Conservation (phyloP, 2,329 filamentous ascomycete species). For the Cladosporium austrohemisphaericum region DNA sequence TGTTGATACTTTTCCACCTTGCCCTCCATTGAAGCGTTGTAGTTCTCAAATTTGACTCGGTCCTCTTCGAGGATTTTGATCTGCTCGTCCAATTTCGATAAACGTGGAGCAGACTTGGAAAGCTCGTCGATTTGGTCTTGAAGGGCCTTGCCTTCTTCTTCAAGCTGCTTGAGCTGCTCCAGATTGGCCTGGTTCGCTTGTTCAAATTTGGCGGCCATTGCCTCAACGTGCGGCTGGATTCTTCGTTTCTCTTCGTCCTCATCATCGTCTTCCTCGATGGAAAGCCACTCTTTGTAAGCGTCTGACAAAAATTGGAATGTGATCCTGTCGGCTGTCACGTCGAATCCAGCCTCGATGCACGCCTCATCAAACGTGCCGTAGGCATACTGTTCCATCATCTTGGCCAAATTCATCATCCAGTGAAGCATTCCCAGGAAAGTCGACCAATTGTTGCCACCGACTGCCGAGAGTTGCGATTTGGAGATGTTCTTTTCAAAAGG, state of each 20-base stretch:
- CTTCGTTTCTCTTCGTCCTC: conserved; percentile 79
- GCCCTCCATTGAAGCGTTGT: conserved; percentile 78
- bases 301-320: conserved; percentile 89
- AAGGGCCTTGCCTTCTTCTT: conserved; percentile 77
- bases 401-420: conserved; percentile 98
- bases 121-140: conserved; percentile 84
- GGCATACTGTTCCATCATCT: conserved; percentile 85
- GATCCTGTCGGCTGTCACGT: conserved; percentile 84
- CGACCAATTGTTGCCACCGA: conserved; percentile 95
- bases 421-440: conserved; percentile 90
- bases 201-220: conserved; percentile 86
- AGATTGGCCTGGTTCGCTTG: conserved; percentile 78
- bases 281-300: conserved; percentile 90
- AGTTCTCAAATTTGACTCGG: conserved; percentile 90
- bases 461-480: conserved; percentile 90
- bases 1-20: conserved; percentile 86
- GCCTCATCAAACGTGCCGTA: conserved; percentile 81
- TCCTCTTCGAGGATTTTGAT: conserved; percentile 95
- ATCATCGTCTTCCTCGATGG: conserved; percentile 73
- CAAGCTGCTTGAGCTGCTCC: conserved; percentile 77
- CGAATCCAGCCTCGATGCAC: conserved; percentile 80
- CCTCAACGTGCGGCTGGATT: conserved; percentile 76
- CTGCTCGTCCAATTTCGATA: conserved; percentile 78
- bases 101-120: conserved; percentile 79
- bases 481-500: conserved; percentile 94